Conservation (phyloP, 2,329 filamentous ascomycete species). For the Tolypocladium ophioglossoides region DNA sequence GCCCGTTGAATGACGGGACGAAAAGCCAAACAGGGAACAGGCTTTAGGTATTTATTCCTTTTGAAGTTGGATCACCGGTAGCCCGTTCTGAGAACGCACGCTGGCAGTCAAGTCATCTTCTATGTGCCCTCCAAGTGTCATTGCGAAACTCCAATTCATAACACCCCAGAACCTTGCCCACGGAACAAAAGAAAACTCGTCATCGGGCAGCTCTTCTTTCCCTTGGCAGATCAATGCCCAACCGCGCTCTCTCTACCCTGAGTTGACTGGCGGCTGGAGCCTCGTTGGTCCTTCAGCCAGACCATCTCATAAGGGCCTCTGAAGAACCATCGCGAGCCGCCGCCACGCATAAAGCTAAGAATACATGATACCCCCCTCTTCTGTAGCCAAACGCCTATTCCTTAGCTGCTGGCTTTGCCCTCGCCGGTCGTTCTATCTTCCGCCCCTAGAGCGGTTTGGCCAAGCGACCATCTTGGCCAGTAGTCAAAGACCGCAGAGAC, state of each 20-base stretch:
- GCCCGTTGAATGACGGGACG: neutral
- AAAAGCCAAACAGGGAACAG: neutral
- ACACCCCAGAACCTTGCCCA: neutral
- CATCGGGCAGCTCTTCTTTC: neutral
- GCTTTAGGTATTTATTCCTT: neutral
- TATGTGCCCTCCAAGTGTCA: neutral
- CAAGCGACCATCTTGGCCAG: neutral
- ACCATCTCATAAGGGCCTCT: too few relatives aligned
- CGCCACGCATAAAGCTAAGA: neutral
- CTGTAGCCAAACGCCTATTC: neutral
- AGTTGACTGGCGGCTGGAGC: neutral
- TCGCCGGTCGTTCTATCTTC: neutral
- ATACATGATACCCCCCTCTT: neutral
- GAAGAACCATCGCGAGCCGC: neutral
- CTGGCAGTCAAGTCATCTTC: neutral
- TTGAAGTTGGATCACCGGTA: neutral
- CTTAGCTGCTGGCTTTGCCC: too few relatives aligned
- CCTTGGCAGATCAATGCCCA: neutral
- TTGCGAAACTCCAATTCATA: neutral
- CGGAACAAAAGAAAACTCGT: neutral
- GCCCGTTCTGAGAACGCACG: neutral
- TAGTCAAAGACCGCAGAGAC: neutral
- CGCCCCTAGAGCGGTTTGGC: neutral
- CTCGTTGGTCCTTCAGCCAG: neutral
- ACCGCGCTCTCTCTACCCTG: neutral